Evolutionary conservation across 371 early-diverging fungal genomes (phyloP), one percentile per base, ranked within the genome.

Genomic region (Rhizomucor miehei): DNA sequence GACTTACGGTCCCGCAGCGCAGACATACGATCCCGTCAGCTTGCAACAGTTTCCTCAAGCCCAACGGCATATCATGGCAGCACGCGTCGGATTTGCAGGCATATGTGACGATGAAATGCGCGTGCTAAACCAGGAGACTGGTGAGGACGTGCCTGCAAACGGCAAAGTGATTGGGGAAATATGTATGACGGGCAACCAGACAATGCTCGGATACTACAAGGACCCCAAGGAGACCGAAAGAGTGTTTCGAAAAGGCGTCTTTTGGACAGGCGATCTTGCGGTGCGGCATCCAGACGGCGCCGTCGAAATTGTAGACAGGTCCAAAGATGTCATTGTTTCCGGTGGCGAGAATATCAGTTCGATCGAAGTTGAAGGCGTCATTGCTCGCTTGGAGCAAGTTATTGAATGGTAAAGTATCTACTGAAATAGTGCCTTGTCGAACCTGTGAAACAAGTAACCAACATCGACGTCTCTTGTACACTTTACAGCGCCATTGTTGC

Each of bases 281-380:
- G 85, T 86, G 14, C 70, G 81, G 20, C 79, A 83, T 52, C 66
- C 79, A 20, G 86, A 89, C 60, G 89, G 89, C 0, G 79, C 82
- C 39, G 72, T 87, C 34, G 77, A 84, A 25, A 69, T 89, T 34
- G 72, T 82, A 17, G 89, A 89, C 53, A 77, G 89, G 14, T 67
- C 67, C 48, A 87, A 89, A 60, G 87, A 89, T 52, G 81, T 89
- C 13, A 85, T 89, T 44, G 81, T 89, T 29, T 81, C 83, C n/a
- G 86, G 88, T 23, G 89, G 89, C 16, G 89, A 88, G 51, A 88
- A 88, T 54, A 83, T 88, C 48, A 83, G 84, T 3, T 84, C 86
- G 0, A 70, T 88, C n/a, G 86, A 86, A 50, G 80, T 88, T 1
- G 89, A 89, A 53, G 71, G 74, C 16, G 81, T 76, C 16, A 67